Evolutionary conservation across 495 filamentous ascomycete genomes (phyloP), one percentile per base, ranked within the genome.

Genomic region (Aspergillus biplanus): DNA sequence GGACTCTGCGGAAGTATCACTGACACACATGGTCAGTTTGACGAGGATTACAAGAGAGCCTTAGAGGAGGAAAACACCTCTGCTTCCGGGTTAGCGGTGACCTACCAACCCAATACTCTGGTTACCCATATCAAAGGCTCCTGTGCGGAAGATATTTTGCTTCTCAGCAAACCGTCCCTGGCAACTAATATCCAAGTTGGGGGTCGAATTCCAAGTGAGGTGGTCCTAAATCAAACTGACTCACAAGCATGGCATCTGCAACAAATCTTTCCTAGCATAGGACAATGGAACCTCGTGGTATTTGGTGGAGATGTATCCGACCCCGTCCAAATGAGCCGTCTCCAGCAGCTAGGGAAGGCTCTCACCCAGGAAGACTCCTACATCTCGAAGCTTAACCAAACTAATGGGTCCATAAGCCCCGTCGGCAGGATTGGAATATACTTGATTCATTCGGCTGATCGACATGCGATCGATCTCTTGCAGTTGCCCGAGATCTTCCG

Each of bases 231-330:
- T 61, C 85, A 88, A 59, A 69, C 79, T 0, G 84, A 85, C 63
- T 84, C 76, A 1, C 79, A 83, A 9, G 82, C 85, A 12, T 85
- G 79, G 79, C 85, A 85, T 52, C 72, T 87, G n/a, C 69, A 75
- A n/a, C 65, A 78, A 33, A 62, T 73, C 5, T 63, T 86, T 7
- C 67, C 70, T 33, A 75, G 73, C 18, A 84, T 86, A 42, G 88
- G 88, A 0, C 76, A 79, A 27, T 91, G 84, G 75, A 69, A 85
- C 7, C 65, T 91, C 39, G 73, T 91, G 15, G 59, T 90, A 13
- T 89, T 91, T 55, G 27, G 55, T 1, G 49, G 21, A 16, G 32
- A 59, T 8, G 52, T 44, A 8, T 16, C 37, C 46, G 11, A 34
- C 5, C 11, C 15, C 7, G 33, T 39, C 7, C 56, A 64, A 21